Base-by-base conservation (phyloP, 495 filamentous ascomycete genomes). In the Talaromyces thailandensis region DNA sequence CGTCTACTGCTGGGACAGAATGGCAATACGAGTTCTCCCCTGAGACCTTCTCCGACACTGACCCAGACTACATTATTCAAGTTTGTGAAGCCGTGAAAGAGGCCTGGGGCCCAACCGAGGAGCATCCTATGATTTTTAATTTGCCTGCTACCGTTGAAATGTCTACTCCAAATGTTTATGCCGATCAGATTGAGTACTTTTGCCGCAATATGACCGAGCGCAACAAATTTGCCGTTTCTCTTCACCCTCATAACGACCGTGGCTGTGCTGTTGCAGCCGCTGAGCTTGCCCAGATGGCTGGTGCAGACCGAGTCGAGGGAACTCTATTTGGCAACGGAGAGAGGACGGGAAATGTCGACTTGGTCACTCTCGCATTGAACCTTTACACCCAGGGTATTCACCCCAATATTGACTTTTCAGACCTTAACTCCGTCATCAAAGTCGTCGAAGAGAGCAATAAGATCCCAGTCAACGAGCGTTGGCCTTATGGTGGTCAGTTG, bases 11-110 rank as follows among this genome's bases (percentile, higher is more conserved):
- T 12, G 75, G 74, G 51, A 96, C 94, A 11, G 85, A 95, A 70
- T 98, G 94, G 94, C 85, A 86, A 32, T 96, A 92, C 68, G 93
- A 98, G 74, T 98, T 98, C 79, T 93, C 88, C 37, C 94, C 94
- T 14, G 94, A 98, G 80, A 95, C 90, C 12, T 98, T 98, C 79
- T 96, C 91, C 5, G 94, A 97, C 72, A 89, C 90, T 14, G 84
- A 88, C 64, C 86, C 89, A 11, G 92, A 93, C 26, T 97, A 89
- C 70, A 89, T 87, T 9, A 76, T 97, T 24, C 72, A 86, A 67
- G 84, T 98, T 32, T 98, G 94, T 71, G 90, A 96, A 72, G 93
- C 93, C 26, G 93, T 97, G 63, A 98, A 97, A 81, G 86, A 79
- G n/a, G 93, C 92, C 1, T 98, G 94, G 94, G 93, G 79, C 59